Conservation (phyloP, 345 rosid species). For the Brassica cretica region DNA sequence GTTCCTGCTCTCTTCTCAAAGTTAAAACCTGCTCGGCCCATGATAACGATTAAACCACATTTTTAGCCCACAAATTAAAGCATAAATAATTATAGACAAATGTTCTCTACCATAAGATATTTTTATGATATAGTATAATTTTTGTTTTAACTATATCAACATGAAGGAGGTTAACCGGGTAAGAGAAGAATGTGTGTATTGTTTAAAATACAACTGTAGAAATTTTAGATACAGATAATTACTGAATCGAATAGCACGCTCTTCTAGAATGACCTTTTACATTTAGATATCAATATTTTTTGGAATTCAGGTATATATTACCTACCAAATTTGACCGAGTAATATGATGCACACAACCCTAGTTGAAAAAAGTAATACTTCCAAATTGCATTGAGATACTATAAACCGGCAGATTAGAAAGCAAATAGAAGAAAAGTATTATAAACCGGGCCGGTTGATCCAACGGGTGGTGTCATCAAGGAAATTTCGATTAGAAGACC, state of each 20-base stretch:
- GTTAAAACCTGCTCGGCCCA: not conserved
- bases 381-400: not conserved
- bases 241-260: not conserved
- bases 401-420: not conserved
- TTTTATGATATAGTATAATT: too few relatives aligned
- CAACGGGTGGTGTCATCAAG: not conserved
- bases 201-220: not conserved
- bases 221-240: not conserved
- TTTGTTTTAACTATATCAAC: not conserved
- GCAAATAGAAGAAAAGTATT: not conserved
- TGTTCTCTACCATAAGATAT: not conserved
- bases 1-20: slow-evolving; percentile 12
- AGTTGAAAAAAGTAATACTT: not conserved
- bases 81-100: not conserved
- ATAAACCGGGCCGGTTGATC: slow-evolving; percentile 11
- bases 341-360: not conserved
- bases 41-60: not conserved
- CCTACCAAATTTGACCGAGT: not conserved
- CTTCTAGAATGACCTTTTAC: not conserved
- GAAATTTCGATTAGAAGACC: not conserved
- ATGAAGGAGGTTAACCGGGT: not conserved
- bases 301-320: not conserved
- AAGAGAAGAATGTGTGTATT: not conserved
- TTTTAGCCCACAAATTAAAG: not conserved
- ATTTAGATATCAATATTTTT: not conserved